A percentile compares a stretch with the other conserved stretches of the same genome.
Conservation (phyloP, 257 asterid genomes). For the Solanum chaucha region DNA sequence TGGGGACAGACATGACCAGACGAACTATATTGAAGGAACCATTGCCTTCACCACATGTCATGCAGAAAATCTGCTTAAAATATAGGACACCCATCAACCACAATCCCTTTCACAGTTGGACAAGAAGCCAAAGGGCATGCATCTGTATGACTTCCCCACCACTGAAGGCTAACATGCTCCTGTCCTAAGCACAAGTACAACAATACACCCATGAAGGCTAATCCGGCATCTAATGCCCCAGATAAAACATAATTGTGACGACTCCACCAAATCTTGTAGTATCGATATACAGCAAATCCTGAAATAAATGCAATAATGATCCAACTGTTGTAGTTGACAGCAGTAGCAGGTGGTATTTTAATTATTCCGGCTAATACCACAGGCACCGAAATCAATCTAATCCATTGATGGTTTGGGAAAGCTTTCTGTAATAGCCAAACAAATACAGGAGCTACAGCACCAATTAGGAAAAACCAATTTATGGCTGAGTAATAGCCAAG, state of each 20-base stretch:
- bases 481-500: slow-evolving; percentile 66
- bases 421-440: slow-evolving; percentile 60
- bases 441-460: slow-evolving; percentile 62
- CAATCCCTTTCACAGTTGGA: slow-evolving; percentile 70
- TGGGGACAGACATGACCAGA: neutral
- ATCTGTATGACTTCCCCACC: slow-evolving; percentile 85
- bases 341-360: slow-evolving; percentile 83
- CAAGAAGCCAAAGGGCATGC: slow-evolving; percentile 86
- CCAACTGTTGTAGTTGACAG: slow-evolving; percentile 88
- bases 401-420: slow-evolving; percentile 55
- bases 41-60: neutral
- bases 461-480: slow-evolving; percentile 62
- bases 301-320: slow-evolving; percentile 63
- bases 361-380: slow-evolving; percentile 59
- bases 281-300: slow-evolving; percentile 55
- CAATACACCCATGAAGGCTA: slow-evolving; percentile 91
- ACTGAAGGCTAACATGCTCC: slow-evolving; percentile 47
- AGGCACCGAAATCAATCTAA: slow-evolving; percentile 42
- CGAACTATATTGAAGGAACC: neutral
- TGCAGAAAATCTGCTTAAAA: slow-evolving; percentile 7
- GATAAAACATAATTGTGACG: slow-evolving; percentile 68
- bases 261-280: slow-evolving; percentile 72
- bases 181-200: slow-evolving; percentile 62
- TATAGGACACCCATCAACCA: slow-evolving; percentile 67
- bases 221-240: slow-evolving; percentile 88